Conservation (phyloP, 164 flowering plant species). For the Magnolia sinica region DNA sequence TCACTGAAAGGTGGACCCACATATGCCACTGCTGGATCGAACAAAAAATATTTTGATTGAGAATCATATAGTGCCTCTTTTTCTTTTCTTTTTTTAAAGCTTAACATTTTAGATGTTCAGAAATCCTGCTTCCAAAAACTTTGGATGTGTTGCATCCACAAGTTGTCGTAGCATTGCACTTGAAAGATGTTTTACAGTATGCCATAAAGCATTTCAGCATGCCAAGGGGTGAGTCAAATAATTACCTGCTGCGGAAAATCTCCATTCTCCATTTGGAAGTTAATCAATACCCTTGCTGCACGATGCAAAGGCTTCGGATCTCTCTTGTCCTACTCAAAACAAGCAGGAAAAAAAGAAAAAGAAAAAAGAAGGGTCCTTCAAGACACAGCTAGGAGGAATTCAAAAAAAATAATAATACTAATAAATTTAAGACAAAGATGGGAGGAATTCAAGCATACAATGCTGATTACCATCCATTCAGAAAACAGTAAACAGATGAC, state of each 20-base stretch:
- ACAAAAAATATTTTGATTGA: neutral
- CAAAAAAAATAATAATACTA: no score
- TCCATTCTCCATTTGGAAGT: slow-evolving; percentile 36
- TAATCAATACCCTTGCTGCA: slow-evolving; percentile 32
- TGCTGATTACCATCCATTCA: no score
- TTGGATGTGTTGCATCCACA: neutral
- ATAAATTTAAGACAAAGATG: no score
- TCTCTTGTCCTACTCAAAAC: slow-evolving; percentile 23
- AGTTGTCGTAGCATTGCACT: neutral
- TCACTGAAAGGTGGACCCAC: neutral
- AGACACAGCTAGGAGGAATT: no score
- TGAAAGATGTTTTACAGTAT: neutral
- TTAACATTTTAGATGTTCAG: neutral
- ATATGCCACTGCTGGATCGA: neutral
- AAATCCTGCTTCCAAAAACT: neutral
- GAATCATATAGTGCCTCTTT: neutral
- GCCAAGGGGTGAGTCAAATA: neutral
- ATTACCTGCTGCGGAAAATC: slow-evolving; percentile 48
- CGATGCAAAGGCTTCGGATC: slow-evolving; percentile 41
- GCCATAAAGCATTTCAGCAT: neutral
- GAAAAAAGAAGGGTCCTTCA: neutral
- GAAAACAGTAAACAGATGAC: no score
- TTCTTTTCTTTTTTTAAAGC: no score
- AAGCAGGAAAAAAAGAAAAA: neutral
- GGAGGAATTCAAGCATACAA: no score